These are phyloP conservation scores for Ramaria rubella DNA, from an alignment of 768 basidiomycete genomes.

Conservation along the genomic window DNA sequence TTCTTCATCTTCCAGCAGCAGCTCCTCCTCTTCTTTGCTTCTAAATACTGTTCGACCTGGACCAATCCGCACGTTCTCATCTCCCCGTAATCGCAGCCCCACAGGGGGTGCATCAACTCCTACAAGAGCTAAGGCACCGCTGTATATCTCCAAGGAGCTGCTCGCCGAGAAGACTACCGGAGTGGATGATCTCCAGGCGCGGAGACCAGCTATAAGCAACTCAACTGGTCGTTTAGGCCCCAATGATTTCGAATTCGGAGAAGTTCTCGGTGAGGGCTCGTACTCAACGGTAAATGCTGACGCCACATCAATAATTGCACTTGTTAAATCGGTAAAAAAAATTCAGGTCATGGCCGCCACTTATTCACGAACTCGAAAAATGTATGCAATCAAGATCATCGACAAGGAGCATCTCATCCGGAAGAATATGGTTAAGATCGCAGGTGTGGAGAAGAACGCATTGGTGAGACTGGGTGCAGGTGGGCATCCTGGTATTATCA, in stretches of 20 bases:
- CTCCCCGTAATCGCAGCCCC: conserved; percentile 32
- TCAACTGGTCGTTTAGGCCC: conserved; percentile 40
- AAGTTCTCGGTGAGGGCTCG: conserved; percentile 73
- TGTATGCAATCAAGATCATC: conserved; percentile 74
- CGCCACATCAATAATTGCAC: background rate
- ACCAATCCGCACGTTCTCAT: conserved; percentile 50
- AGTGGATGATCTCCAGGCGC: conserved; percentile 15
- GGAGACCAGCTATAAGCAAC: conserved; percentile 33
- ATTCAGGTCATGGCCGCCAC: conserved; percentile 52
- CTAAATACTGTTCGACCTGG: conserved; percentile 41
- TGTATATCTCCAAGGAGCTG: conserved; percentile 22
- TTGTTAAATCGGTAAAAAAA: conserved; percentile 13
- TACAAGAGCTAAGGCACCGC: conserved; percentile 32
- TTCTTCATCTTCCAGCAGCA: conserved; percentile 50
- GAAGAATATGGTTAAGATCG: conserved; percentile 71
- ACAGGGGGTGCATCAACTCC: conserved; percentile 19
- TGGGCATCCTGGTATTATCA: conserved; percentile 35
- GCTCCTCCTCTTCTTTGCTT: conserved; percentile 36
- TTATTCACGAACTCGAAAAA: conserved; percentile 47
- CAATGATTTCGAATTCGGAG: conserved; percentile 67
- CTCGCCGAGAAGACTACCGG: background rate
- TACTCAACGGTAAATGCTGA: conserved; percentile 85
- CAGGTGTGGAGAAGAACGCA: conserved; percentile 74
- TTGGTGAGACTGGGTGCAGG: conserved; percentile 51
- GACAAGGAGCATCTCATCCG: conserved; percentile 78